Percentiles rank a stretch among this genome's conserved stretches.
phyloP scores from a whole-genome alignment of 2,329 filamentous ascomycete genomes.

The Nectriaceae sp. region DNA sequence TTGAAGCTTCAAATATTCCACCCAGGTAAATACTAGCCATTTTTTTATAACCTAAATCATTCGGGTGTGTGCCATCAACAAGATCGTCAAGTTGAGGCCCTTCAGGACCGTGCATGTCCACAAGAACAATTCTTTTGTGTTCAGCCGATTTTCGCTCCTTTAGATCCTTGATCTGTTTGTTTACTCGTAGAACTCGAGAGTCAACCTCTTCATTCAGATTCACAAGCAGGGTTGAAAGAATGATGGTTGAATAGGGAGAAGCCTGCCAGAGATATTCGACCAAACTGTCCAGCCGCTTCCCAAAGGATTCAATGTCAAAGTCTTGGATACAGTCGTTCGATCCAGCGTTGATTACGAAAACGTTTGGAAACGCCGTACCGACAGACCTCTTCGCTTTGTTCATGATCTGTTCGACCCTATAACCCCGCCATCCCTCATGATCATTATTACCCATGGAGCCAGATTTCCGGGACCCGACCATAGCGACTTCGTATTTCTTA shows the following conservation, averaged over 20 bases:
- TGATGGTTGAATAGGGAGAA: slow-evolving; percentile 35
- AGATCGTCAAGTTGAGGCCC: slow-evolving; percentile 36
- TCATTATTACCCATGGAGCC: slow-evolving; percentile 44
- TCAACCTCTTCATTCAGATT: slow-evolving; percentile 31
- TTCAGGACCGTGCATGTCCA: slow-evolving; percentile 39
- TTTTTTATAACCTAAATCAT: slow-evolving; percentile 41
- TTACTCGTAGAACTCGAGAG: slow-evolving; percentile 33
- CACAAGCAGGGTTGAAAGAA: slow-evolving; percentile 42
- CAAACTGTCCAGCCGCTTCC: slow-evolving; percentile 36
- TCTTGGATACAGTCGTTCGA: slow-evolving; percentile 45
- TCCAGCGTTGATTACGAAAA: slow-evolving; percentile 44
- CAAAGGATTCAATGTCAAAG: slow-evolving; percentile 31
- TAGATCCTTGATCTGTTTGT: slow-evolving; percentile 34
- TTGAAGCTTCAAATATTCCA: too few species aligned
- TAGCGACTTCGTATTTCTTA: slow-evolving; percentile 38
- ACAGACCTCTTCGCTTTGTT: slow-evolving; percentile 35
- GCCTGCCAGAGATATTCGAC: slow-evolving; percentile 35
- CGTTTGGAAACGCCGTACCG: slow-evolving; percentile 37
- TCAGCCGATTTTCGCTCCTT: slow-evolving; percentile 25
- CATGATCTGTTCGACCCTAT: slow-evolving; percentile 41
- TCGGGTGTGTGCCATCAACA: slow-evolving; percentile 42
- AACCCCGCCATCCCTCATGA: slow-evolving; percentile 47
- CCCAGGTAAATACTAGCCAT: too few species aligned
- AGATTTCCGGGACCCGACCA: slow-evolving; percentile 41
- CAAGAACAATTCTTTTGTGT: slow-evolving; percentile 38